phyloP scores from a whole-genome alignment of 352 stramenopile species.

The Pythium volutum region DNA sequence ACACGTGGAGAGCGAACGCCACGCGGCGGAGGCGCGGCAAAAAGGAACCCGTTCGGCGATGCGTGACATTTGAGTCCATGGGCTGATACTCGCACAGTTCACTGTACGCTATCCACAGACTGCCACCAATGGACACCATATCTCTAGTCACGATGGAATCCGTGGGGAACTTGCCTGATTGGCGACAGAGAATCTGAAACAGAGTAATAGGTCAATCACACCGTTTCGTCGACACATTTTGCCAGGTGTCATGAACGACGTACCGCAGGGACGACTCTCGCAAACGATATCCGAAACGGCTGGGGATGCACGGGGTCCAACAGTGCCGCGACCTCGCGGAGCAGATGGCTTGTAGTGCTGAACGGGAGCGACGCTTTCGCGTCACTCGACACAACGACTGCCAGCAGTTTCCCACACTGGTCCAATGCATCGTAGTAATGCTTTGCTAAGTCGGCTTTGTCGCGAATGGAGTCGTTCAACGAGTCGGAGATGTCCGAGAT shows the following conservation, averaged over 20 bases:
- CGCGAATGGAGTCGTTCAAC: not conserved
- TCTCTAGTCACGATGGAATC: not conserved
- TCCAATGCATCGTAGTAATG: conserved; percentile 4
- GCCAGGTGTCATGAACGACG: not conserved
- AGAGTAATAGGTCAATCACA: not conserved
- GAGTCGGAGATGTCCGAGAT: not conserved
- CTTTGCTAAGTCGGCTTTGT: not conserved
- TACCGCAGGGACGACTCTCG: conserved; percentile 12
- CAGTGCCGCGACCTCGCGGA: not conserved
- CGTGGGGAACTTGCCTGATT: not conserved
- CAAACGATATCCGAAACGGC: conserved; percentile 14
- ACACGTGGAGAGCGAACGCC: conserved; percentile 33
- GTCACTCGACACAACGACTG: not conserved
- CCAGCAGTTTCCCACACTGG: conserved; percentile 9
- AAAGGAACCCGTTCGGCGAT: not conserved
- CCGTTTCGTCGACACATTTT: not conserved
- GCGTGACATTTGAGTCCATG: not conserved
- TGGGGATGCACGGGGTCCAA: conserved; percentile 1
- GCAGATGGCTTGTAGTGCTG: not conserved
- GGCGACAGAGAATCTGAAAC: conserved; percentile 8
- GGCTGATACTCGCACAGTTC: conserved; percentile 9
- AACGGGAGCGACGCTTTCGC: not conserved
- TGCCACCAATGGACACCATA: not conserved
- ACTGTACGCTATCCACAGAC: conserved; percentile 10
- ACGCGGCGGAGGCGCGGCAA: conserved; percentile 19